A percentile compares a stretch with the other conserved stretches of the same genome.
Conservation (phyloP, 2,329 filamentous ascomycete species). For the Diaporthe ilicicola region DNA sequence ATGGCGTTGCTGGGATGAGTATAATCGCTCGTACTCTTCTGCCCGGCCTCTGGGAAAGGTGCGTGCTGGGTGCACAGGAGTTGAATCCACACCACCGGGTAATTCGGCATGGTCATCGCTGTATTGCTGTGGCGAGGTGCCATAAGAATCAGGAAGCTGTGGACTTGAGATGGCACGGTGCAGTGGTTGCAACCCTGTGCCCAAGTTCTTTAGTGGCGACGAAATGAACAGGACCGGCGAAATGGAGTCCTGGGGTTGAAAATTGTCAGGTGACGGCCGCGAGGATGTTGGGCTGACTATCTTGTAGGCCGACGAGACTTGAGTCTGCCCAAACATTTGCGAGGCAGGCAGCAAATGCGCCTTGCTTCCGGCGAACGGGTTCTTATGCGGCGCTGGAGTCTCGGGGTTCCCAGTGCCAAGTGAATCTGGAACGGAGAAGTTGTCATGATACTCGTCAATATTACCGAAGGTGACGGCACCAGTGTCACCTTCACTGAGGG, state of each 20-base stretch:
- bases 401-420: conserved; percentile 45
- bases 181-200: conserved; percentile 56
- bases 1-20: conserved; percentile 53
- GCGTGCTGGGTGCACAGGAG: background rate
- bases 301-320: conserved; percentile 61
- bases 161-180: conserved; percentile 53
- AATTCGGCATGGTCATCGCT: conserved; percentile 31
- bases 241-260: conserved; percentile 49
- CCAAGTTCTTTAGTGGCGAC: conserved; percentile 60
- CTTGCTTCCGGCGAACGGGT: conserved; percentile 55
- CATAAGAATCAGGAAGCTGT: conserved; percentile 33
- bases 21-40: conserved; percentile 55
- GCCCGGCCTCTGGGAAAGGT: conserved; percentile 42
- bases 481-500: conserved; percentile 57
- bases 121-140: conserved; percentile 28
- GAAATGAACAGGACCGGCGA: conserved; percentile 54
- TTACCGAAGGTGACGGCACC: conserved; percentile 58
- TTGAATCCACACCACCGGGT: background rate
- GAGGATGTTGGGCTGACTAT: conserved; percentile 65
- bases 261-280: conserved; percentile 61
- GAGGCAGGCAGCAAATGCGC: conserved; percentile 50
- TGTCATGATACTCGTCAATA: conserved; percentile 49
- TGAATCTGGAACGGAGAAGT: conserved; percentile 44
- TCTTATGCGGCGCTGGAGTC: conserved; percentile 58
- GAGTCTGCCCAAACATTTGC: conserved; percentile 65